Conservation (phyloP, 106 monocot genomes). For the Allium cepa region DNA sequence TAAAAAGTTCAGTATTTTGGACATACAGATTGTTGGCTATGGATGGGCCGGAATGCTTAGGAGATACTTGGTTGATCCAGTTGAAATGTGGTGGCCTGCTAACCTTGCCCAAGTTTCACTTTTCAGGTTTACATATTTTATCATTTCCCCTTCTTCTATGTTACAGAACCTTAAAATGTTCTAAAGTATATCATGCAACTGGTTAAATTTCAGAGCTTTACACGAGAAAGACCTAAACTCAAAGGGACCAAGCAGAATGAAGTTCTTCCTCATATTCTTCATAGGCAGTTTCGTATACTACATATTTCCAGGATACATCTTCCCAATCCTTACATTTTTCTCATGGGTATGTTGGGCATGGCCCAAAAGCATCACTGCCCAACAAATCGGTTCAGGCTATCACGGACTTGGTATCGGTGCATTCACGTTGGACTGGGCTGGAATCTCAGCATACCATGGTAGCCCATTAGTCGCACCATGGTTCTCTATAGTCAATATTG, state of each 20-base stretch:
- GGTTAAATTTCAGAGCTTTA: slow-evolving; percentile 34
- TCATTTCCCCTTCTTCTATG: background rate
- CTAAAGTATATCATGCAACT: background rate
- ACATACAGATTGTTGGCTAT: slow-evolving; percentile 41
- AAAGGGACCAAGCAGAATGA: slow-evolving; percentile 45
- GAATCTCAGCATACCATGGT: slow-evolving; percentile 66
- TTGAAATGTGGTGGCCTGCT: slow-evolving; percentile 78
- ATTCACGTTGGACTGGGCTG: slow-evolving; percentile 62
- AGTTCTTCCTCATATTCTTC: slow-evolving; percentile 55
- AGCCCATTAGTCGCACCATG: slow-evolving; percentile 61
- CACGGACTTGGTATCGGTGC: slow-evolving; percentile 67
- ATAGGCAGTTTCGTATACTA: slow-evolving; percentile 61
- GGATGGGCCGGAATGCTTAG: slow-evolving; percentile 75
- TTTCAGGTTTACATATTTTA: slow-evolving; percentile 34
- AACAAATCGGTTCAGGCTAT: slow-evolving; percentile 61
- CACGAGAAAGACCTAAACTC: slow-evolving; percentile 44
- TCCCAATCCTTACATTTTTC: slow-evolving; percentile 62
- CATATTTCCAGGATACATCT: slow-evolving; percentile 50
- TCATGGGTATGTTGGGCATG: slow-evolving; percentile 74
- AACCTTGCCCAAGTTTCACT: slow-evolving; percentile 66
- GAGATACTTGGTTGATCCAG: slow-evolving; percentile 46
- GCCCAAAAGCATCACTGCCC: slow-evolving; percentile 53
- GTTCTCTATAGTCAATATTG: slow-evolving; percentile 56
- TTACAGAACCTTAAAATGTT: background rate
- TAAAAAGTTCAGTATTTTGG: background rate